Base-by-base conservation (phyloP, 768 basidiomycete species). In the Lentinula boryana region DNA sequence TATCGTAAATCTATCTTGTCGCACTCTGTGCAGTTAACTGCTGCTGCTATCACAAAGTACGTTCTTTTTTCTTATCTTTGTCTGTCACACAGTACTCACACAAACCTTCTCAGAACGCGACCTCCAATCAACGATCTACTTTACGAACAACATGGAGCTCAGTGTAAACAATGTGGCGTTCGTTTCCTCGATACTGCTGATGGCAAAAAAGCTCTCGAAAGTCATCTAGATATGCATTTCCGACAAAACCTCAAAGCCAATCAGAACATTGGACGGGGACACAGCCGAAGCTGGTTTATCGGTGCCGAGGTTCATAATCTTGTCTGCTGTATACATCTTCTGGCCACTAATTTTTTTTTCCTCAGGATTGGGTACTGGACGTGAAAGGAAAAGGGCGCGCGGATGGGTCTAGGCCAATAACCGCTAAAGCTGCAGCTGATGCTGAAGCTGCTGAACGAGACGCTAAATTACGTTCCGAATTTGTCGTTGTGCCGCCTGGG, bases 181-280 rank as follows among this genome's bases (percentile, higher is more conserved):
- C 88, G 96, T 48, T 96, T 95, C 72, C 76, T 88, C 52, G 91
- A 92, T 66, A 85, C 83, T 33, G 69, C 75, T 31, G 67, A 77
- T 57, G 94, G 91, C 62, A 92, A 88, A 75, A 88, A 85, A 70
- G 79, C 76, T 41, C 81, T 95, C 79, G 84, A 95, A 66, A 84
- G 87, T 61, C 97, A 99, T 70, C 80, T 98, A 67, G 96, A 99
- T 71, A 90, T 92, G 89, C 96, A 99, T 72, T 98, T 97, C 76
- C 82, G 87, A 70, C 89, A 96, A 70, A 98, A 98, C 68, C 84
- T 89, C 62, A 91, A 90, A 71, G 86, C 87, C 31, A 86, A 79
- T 67, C 88, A 89, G 71, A 87, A 85, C 44, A 74, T 84, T 16
- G 93, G 91, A 0, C 82, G 96, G 62, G 94, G 93, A 40, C 88